Conservation (phyloP, 1,284 basidiomycete species). For the Pascua sp. region DNA sequence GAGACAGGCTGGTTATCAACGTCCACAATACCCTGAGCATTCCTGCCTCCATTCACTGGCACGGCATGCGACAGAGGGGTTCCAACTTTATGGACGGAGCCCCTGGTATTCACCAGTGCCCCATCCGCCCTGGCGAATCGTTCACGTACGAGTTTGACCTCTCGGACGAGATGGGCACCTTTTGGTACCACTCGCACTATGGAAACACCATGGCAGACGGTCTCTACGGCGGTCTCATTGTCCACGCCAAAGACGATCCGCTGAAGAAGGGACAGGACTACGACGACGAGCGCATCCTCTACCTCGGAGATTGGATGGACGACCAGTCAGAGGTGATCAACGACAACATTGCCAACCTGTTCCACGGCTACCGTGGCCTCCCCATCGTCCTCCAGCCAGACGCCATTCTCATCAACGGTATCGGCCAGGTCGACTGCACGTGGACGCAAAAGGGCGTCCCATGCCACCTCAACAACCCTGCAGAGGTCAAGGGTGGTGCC, state of each 20-base stretch:
- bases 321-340: constrained; percentile 25
- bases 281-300: constrained; percentile 30
- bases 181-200: constrained; percentile 39
- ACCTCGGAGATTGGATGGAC: constrained; percentile 28
- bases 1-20: constrained; percentile 29
- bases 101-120: constrained; percentile 50
- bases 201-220: constrained; percentile 35
- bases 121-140: constrained; percentile 53
- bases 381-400: constrained; percentile 14
- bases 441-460: not conserved
- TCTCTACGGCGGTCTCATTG: constrained; percentile 27
- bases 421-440: constrained; percentile 11
- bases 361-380: constrained; percentile 1
- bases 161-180: constrained; percentile 21
- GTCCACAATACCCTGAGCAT: constrained; percentile 25
- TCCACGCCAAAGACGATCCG: constrained; percentile 28
- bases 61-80: constrained; percentile 32
- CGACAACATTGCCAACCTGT: constrained; percentile 1
- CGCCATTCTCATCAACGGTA: constrained; percentile 29
- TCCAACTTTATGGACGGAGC: constrained; percentile 29
- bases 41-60: constrained; percentile 30
- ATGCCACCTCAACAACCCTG: not conserved
- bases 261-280: constrained; percentile 24
- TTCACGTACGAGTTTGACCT: constrained; percentile 52
- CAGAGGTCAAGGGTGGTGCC: not conserved